Base-by-base conservation (phyloP, 2,329 filamentous ascomycete species). In the Aspergillus jensenii region DNA sequence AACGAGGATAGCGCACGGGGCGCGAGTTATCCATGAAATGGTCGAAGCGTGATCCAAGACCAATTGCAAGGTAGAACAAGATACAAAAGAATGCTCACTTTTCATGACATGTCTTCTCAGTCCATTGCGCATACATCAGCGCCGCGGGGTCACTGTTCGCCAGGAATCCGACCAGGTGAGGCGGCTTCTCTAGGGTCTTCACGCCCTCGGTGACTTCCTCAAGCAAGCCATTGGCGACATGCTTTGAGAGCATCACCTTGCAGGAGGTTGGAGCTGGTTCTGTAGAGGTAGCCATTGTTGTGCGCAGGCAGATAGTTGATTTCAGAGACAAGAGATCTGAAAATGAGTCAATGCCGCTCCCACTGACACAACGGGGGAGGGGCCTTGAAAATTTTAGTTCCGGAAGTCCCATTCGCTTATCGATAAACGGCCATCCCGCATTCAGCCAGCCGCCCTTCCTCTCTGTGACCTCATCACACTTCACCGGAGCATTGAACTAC, bases 121-220 rank as follows among this genome's bases (percentile, higher is more conserved):
- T 97, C 91, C 91, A 97, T 76, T 97, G 91, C 55, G 95, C 95
- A 74, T 99, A 98, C 80, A 96, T 91, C 67, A 90, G 82, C 33
- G 93, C 93, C 40, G 92, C 91, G 31, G 93, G 91, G 77, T 99
- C 95, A 64, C 85, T 84, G 76, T 96, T 98, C 65, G 93, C 92
- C 56, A 99, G 82, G 77, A 97, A 96, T 59, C 93, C 95, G 45
- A 93, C 90, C 53, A 99, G 84, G 61, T 90, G 87, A 35, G 95
- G 93, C 72, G 87, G 80, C 64, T 84, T 86, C 69, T 88, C 82
- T 48, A 96, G 81, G 63, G 87, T 88, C 69, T 85, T 84, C 59
- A 96, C 80, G 6, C 89, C 90, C 59, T 90, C 84, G 65, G 86
- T 82, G 60, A 96, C 90, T 79, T 97, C 93, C 25, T 80, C 79